Evolutionary conservation across 768 basidiomycete species (phyloP), one percentile per base, ranked within the genome.

Genomic region (Russula lepida): DNA sequence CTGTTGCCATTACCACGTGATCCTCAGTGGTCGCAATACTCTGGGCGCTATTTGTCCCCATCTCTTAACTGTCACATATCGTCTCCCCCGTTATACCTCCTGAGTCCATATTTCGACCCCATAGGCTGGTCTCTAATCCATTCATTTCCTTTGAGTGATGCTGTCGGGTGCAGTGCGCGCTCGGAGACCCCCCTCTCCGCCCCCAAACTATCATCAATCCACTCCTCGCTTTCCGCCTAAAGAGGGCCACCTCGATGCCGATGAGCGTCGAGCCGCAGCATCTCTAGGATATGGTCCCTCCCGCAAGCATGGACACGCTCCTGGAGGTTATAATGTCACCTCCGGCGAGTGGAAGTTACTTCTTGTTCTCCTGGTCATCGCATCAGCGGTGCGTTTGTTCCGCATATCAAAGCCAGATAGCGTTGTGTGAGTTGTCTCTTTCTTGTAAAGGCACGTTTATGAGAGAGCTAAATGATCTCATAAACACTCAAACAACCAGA

Each of bases 321-420:
- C 79, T 1, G 88, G 88, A 55, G 89, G 86, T 30, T 72, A 87
- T 57, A 81, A 79, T 67, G 69, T 92, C 39, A 81, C 84, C 23
- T 72, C 76, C 4, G 89, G 83, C 44, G 94, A 95, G 69, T 88
- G 83, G 81, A 89, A 87, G 69, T 73, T 94, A 51, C 75, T 97
- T 8, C 70, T 82, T 19, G 68, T 83, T 27, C 70, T 97, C 55
- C 75, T 86, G 33, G 60, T 92, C 9, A 69, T 97, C 52, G 94
- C 92, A 1, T 72, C 78, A 7, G 81, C 77, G n/a, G 91, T 98
- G n/a, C 81, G 95, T 50, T 72, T 95, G 59, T 97, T 88, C 74
- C 82, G 87, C 55, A 75, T 99, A 47, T 90, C 88, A 46, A 84
- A 84, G 69, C 95, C 95, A 0, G 79, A 84, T 59, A 94, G 92